Evolutionary conservation across 352 stramenopile genomes (phyloP).

Genomic region (Phytophthora hibernalis): DNA sequence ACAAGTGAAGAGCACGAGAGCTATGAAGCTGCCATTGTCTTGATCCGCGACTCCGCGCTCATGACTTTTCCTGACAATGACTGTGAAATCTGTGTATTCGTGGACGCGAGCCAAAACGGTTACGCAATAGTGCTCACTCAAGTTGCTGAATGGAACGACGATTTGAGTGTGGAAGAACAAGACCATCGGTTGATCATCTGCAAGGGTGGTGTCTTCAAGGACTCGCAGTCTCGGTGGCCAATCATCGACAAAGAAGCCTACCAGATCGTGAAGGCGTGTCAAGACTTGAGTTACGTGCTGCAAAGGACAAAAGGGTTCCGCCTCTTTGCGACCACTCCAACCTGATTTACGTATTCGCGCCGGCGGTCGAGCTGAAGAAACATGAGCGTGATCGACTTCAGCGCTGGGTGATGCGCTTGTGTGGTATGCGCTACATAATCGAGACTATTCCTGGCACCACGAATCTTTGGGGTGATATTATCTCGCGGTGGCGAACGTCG

Average conservation of each 20-base stretch:
- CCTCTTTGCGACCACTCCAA: background rate
- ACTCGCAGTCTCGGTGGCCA: background rate
- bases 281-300: background rate
- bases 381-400: background rate
- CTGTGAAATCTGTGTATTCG: background rate
- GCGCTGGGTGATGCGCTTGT: background rate
- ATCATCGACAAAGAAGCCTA: slow-evolving; percentile 11
- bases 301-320: background rate
- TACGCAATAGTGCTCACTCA: background rate
- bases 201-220: slow-evolving; percentile 6
- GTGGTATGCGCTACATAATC: background rate
- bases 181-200: background rate
- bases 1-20: background rate
- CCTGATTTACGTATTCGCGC: background rate
- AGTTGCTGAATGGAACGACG: background rate
- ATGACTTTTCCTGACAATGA: background rate
- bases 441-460: background rate
- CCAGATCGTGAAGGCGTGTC: background rate
- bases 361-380: background rate
- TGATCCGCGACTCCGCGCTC: background rate
- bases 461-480: background rate
- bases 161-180: background rate
- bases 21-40: background rate
- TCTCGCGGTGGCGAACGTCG: background rate
- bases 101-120: background rate